These are phyloP conservation scores for Gynostemma pentaphyllum DNA, from an alignment of 306 rosid genomes.

Conservation along the genomic window DNA sequence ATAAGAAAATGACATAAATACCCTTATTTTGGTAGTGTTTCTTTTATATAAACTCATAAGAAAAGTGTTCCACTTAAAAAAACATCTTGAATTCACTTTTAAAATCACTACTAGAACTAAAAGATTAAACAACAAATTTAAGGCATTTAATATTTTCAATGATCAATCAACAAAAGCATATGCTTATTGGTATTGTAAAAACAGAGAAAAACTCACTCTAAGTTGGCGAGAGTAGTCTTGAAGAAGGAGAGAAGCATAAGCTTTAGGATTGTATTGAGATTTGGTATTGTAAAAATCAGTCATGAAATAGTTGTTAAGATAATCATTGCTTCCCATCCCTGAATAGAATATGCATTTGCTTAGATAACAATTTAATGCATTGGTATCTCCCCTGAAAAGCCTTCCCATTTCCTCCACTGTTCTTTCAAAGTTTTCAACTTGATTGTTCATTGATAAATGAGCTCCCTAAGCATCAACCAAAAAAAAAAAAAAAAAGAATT, in stretches of 20 bases:
- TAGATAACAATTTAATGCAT: conserved; percentile 33
- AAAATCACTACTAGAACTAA: too few relatives aligned
- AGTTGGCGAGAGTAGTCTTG: conserved; percentile 59
- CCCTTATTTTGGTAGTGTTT: too few relatives aligned
- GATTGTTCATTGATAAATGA: conserved; percentile 61
- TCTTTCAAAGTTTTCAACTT: conserved; percentile 47
- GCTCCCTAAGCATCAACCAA: conserved; percentile 33
- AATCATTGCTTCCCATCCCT: conserved; percentile 94
- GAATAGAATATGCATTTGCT: conserved; percentile 58
- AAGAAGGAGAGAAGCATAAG: conserved; percentile 53
- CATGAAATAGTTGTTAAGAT: conserved; percentile 85
- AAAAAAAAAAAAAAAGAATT: too few relatives aligned
- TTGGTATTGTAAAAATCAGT: conserved; percentile 54
- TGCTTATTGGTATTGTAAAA: neutral
- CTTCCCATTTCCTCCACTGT: conserved; percentile 50
- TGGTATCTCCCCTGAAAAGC: conserved; percentile 52
- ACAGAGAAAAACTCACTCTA: conserved; percentile 22
- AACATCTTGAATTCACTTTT: too few relatives aligned
- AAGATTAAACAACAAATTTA: too few relatives aligned
- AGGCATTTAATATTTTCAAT: too few relatives aligned
- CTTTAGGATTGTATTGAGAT: conserved; percentile 37
- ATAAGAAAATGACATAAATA: too few relatives aligned
- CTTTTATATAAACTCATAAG: too few relatives aligned
- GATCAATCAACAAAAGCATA: neutral
- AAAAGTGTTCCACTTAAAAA: too few relatives aligned